Conservation (phyloP, 73 alveolate species). For the Halteria grandinella region DNA sequence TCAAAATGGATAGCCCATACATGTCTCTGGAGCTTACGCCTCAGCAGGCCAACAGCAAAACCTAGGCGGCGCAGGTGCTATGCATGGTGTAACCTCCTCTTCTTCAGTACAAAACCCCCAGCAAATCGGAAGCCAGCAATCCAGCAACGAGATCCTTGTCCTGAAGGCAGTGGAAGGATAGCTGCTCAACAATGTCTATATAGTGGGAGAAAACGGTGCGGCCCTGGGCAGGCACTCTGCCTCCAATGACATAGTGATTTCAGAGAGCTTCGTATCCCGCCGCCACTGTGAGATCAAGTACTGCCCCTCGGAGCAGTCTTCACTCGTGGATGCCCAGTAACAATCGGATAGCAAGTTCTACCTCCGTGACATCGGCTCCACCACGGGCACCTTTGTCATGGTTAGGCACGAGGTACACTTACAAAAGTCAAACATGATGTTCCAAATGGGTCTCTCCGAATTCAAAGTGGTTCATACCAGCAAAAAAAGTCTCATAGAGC, state of each 20-base stretch:
- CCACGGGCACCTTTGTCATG: constrained; percentile 86
- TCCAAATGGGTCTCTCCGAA: constrained; percentile 81
- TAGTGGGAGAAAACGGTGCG: constrained; percentile 83
- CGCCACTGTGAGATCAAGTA: constrained; percentile 80
- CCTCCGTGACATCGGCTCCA: constrained; percentile 80
- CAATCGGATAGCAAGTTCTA: constrained; percentile 43
- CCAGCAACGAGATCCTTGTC: constrained; percentile 69
- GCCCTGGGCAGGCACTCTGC: constrained; percentile 85
- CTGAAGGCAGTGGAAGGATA: constrained; percentile 84
- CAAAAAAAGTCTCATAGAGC: constrained; percentile 58
- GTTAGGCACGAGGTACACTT: constrained; percentile 69
- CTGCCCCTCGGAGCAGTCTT: neutral
- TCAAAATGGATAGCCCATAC: no score
- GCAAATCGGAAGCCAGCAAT: neutral
- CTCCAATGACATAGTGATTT: constrained; percentile 81
- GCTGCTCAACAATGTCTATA: constrained; percentile 75
- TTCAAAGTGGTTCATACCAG: constrained; percentile 67
- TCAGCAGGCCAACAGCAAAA: no score
- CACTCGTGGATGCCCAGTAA: neutral
- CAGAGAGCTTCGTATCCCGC: constrained; percentile 81
- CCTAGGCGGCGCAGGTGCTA: no score
- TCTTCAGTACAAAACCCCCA: neutral
- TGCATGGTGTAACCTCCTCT: neutral
- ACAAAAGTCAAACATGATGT: constrained; percentile 76
- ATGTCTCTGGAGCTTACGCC: no score